Evolutionary conservation across 164 flowering plant species (phyloP).

Genomic region (Vitis riparia): DNA sequence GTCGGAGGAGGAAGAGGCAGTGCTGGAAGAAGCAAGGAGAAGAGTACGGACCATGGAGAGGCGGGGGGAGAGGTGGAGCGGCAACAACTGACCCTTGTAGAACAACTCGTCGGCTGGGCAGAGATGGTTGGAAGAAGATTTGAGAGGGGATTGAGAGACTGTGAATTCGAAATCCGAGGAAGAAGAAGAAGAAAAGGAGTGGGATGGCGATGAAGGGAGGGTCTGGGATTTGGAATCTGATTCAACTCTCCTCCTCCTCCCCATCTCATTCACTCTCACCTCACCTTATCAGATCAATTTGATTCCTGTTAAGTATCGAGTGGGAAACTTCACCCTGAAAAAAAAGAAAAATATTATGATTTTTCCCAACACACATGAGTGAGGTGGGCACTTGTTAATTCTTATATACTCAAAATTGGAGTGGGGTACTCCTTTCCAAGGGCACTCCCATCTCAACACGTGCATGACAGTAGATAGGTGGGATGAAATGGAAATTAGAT

Average conservation of each 20-base stretch:
- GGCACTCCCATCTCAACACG: too few relatives aligned
- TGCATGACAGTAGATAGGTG: too few relatives aligned
- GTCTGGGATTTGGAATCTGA: constrained; percentile 31
- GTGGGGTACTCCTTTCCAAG: too few relatives aligned
- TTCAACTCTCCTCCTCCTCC: constrained; percentile 14
- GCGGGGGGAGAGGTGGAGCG: constrained; percentile 85
- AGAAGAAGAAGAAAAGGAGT: constrained; percentile 67
- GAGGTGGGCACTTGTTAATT: too few relatives aligned
- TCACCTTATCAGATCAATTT: background rate
- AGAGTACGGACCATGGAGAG: constrained; percentile 86
- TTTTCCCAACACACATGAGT: too few relatives aligned
- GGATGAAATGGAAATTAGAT: too few relatives aligned
- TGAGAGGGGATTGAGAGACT: constrained; percentile 66
- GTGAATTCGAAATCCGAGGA: constrained; percentile 94
- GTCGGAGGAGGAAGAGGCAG: constrained; percentile 53
- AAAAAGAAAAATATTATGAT: too few relatives aligned
- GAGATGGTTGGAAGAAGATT: constrained; percentile 47
- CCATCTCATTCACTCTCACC: constrained; percentile 13
- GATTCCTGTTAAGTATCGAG: too few relatives aligned
- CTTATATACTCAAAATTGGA: too few relatives aligned
- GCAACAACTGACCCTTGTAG: constrained; percentile 88
- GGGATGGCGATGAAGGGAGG: constrained; percentile 64
- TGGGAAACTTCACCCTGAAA: too few relatives aligned
- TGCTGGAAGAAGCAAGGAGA: constrained; percentile 48
- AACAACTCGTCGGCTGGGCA: constrained; percentile 95